phyloP scores from a whole-genome alignment of 495 filamentous ascomycete species.

The Melanomma pulvis-pyrius region DNA sequence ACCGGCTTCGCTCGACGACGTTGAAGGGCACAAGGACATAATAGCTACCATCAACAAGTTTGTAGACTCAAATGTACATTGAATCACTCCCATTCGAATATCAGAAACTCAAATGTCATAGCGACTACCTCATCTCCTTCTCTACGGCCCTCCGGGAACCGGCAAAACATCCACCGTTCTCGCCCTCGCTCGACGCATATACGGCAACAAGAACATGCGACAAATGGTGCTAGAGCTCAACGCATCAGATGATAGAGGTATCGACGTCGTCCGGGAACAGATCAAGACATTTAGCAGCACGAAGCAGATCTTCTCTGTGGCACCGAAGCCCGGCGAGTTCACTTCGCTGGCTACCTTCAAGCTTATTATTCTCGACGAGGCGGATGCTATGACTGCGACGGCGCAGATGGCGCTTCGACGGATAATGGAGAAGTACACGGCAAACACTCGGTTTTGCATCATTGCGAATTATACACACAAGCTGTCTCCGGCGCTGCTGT shows the following conservation, averaged over 20 bases:
- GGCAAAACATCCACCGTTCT: conserved; percentile 59
- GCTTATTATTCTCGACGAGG: conserved; percentile 96
- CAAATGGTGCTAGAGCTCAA: conserved; percentile 99
- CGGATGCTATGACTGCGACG: conserved; percentile 95
- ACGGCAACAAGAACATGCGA: conserved; percentile 86
- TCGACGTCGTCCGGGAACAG: conserved; percentile 95
- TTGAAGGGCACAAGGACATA: conserved; percentile 97
- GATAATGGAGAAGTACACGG: conserved; percentile 99
- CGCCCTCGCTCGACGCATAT: conserved; percentile 86
- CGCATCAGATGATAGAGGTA: conserved; percentile 94
- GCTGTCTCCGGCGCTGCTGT: conserved; percentile 90
- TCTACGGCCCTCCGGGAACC: conserved; percentile 58
- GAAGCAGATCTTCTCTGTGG: conserved; percentile 67
- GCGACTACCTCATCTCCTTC: conserved; percentile 91
- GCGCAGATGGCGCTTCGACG: conserved; percentile 95
- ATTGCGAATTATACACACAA: conserved; percentile 99
- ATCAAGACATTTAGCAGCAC: conserved; percentile 98
- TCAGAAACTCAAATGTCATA: conserved; percentile 35
- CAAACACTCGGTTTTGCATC: conserved; percentile 96
- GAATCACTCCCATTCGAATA: background rate
- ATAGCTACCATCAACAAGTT: conserved; percentile 96
- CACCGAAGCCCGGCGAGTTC: conserved; percentile 52
- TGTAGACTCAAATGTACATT: conserved; percentile 77
- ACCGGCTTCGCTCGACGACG: conserved; percentile 82
- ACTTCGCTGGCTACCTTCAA: conserved; percentile 77